Evolutionary conservation across 192 early-diverging fungal species (phyloP), one percentile per base, ranked within the genome.

Genomic region (Coemansia sp.): DNA sequence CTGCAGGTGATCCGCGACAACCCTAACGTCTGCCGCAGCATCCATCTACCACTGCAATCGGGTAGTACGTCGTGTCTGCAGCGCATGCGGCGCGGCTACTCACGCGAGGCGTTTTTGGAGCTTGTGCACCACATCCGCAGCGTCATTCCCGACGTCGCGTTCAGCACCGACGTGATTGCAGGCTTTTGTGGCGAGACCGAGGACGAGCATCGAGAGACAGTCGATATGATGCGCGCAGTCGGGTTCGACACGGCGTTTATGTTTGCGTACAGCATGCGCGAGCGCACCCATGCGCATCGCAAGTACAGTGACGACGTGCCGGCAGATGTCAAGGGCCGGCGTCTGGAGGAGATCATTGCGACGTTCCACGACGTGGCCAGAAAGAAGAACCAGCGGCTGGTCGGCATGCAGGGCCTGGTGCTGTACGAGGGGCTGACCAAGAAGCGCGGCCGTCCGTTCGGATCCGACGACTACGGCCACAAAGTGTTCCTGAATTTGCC

Each of bases 131-230:
- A 82, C 22, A 89, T 89, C 56, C 87, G 89, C n/a, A 58, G 68
- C 0, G 83, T 87, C 16, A 89, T 92, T 18, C 90, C 90, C 14
- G 84, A 88, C 25, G 87, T 92, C 3, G 86, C 87, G 20, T 77
- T 92, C n/a, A 89, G 87, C 58, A 89, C 85, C 36, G 90, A 92
- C 51, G 76, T 92, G 51, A 92, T 92, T 63, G 85, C 86, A 45
- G 90, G 90, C 2, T 92, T 92, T 56, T 92, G 90, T 72, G 90
- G 88, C 45, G 90, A 92, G 66, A 92, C 89, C 7, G 89, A 92
- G 51, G 71, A 72, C 8, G 90, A 92, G 58, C 89, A 90, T 69
- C 68, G 67, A 20, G 89, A 90, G 60, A 92, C 90, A 0, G 85
- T 90, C 59, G 78, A 77, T 10, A 20, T 87, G 69, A 90, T 92